Percentiles rank a stretch among this genome's conserved stretches.
These are phyloP conservation scores for Zanthoxylum bungeanum DNA, from an alignment of 345 rosid genomes.

Conservation along the genomic window DNA sequence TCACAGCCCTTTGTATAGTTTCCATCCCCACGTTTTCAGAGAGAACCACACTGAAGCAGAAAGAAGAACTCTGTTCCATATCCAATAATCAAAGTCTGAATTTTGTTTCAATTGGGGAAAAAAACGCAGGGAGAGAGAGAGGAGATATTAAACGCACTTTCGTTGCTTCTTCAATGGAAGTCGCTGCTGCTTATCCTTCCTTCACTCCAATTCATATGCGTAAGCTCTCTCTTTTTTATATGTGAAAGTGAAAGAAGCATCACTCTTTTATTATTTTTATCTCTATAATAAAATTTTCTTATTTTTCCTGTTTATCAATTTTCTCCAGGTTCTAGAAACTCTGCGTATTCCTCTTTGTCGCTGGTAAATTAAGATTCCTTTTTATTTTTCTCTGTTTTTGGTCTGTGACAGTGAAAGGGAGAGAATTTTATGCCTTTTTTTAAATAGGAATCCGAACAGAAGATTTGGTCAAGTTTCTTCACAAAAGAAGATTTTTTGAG, in stretches of 20 bases:
- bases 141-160: too few relatives aligned
- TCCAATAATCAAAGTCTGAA: too few relatives aligned
- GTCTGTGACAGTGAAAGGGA: background rate
- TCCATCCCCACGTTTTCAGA: too few relatives aligned
- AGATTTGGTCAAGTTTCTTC: too few relatives aligned
- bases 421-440: too few relatives aligned
- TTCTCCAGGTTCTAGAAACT: constrained; percentile 33
- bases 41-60: too few relatives aligned
- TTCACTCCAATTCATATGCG: constrained; percentile 28
- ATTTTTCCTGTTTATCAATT: background rate
- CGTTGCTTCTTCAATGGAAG: constrained; percentile 37
- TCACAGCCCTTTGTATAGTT: too few relatives aligned
- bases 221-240: constrained; percentile 13
- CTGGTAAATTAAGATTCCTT: constrained; percentile 40
- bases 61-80: too few relatives aligned
- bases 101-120: too few relatives aligned
- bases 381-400: background rate
- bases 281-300: too few relatives aligned
- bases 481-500: too few relatives aligned
- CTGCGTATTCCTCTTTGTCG: constrained; percentile 27
- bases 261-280: background rate
- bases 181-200: constrained; percentile 16
- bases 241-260: background rate
- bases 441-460: too few relatives aligned
- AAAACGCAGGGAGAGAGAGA: background rate